A percentile compares a stretch with the other conserved stretches of the same genome.
phyloP scores from a whole-genome alignment of 2,329 filamentous ascomycete genomes.

The Phyllosticta citribraziliensis region DNA sequence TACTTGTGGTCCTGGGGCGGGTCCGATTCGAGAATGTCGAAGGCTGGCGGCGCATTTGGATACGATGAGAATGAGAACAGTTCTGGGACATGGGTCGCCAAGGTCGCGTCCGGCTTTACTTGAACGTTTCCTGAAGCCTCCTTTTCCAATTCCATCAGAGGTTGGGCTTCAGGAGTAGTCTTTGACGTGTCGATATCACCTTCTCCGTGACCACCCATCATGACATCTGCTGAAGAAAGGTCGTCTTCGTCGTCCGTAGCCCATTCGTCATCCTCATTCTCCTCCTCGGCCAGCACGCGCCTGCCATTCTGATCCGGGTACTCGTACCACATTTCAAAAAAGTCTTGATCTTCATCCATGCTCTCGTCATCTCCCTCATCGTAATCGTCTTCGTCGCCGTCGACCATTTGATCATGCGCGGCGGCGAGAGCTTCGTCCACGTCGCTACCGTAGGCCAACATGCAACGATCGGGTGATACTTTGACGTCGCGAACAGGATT shows the following conservation, averaged over 20 bases:
- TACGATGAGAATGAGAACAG: constrained; percentile 8
- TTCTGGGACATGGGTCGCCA: neutral
- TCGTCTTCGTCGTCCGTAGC: constrained; percentile 21
- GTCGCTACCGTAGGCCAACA: constrained; percentile 38
- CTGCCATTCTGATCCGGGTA: constrained; percentile 26
- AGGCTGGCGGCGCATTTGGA: constrained; percentile 16
- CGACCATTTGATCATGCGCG: neutral
- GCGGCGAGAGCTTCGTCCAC: constrained; percentile 25
- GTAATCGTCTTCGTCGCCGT: constrained; percentile 13
- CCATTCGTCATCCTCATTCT: constrained; percentile 22
- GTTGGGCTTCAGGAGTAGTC: constrained; percentile 24
- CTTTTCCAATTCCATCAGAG: neutral
- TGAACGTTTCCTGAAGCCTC: neutral
- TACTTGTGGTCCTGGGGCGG: constrained; percentile 31
- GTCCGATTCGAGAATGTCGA: constrained; percentile 26
- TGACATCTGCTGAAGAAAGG: constrained; percentile 29
- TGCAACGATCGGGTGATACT: constrained; percentile 39
- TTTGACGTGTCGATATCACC: constrained; percentile 23
- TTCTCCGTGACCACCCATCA: constrained; percentile 19
- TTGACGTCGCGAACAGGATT: constrained; percentile 40
- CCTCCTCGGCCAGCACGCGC: constrained; percentile 20
- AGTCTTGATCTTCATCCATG: constrained; percentile 12
- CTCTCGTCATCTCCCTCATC: constrained; percentile 12
- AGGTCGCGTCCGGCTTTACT: neutral
- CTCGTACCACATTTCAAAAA: constrained; percentile 18